Percentiles rank a stretch among this genome's conserved stretches.
phyloP scores from a whole-genome alignment of 768 basidiomycete species.

The Megacollybia marginata region DNA sequence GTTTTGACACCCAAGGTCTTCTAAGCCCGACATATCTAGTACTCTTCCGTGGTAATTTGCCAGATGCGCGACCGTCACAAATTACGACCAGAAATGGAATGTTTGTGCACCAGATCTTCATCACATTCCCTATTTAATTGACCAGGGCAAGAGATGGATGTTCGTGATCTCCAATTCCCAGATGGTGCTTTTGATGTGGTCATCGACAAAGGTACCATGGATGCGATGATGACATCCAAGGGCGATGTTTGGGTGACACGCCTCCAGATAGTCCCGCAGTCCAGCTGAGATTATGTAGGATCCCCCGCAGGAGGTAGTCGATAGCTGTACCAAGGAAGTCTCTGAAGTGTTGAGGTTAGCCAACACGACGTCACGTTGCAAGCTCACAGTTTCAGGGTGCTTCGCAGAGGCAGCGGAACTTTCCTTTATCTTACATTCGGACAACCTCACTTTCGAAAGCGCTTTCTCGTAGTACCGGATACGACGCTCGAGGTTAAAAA shows the following conservation, averaged over 20 bases:
- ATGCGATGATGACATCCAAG: slow-evolving; percentile 81
- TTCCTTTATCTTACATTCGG: slow-evolving; percentile 85
- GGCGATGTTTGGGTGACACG: slow-evolving; percentile 71
- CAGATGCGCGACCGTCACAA: slow-evolving; percentile 58
- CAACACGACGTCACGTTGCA: not conserved
- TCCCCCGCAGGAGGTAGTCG: slow-evolving; percentile 63
- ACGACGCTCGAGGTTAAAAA: slow-evolving; percentile 61
- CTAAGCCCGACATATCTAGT: slow-evolving; percentile 33
- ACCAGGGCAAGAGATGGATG: slow-evolving; percentile 81
- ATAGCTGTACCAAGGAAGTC: slow-evolving; percentile 70
- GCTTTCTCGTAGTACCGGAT: slow-evolving; percentile 49
- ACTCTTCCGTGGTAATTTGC: slow-evolving; percentile 67
- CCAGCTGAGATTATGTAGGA: slow-evolving; percentile 34
- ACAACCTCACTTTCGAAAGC: slow-evolving; percentile 80
- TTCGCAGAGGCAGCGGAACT: slow-evolving; percentile 46
- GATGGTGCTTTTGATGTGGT: slow-evolving; percentile 65
- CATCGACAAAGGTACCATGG: slow-evolving; percentile 90
- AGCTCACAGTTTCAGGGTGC: slow-evolving; percentile 36
- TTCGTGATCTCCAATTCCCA: slow-evolving; percentile 58
- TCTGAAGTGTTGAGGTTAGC: slow-evolving; percentile 64
- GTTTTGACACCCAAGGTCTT: not conserved
- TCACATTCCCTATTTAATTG: not conserved
- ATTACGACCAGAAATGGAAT: slow-evolving; percentile 61
- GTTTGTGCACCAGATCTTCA: slow-evolving; percentile 26
- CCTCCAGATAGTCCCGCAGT: not conserved